Evolutionary conservation across 106 monocot genomes (phyloP).

Genomic region (Alisma plantagoaquatica): DNA sequence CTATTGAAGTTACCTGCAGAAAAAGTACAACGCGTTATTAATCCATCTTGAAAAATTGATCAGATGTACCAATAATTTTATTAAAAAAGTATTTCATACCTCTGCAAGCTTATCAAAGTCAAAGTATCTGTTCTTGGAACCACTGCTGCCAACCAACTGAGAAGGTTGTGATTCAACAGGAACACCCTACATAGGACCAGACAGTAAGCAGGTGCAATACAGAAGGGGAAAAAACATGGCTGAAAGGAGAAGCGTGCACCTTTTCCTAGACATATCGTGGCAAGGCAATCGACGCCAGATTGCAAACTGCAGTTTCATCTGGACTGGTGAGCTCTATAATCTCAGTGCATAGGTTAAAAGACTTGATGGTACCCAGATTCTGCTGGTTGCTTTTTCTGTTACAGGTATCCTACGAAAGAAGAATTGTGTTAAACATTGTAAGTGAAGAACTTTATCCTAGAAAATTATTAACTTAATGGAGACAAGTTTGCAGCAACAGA

Average conservation of each 20-base stretch:
- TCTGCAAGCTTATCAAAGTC: conserved; percentile 51
- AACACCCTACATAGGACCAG: conserved; percentile 35
- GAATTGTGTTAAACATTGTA: no score
- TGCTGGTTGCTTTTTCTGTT: conserved; percentile 2
- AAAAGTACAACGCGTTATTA: not conserved
- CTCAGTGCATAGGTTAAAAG: conserved; percentile 3
- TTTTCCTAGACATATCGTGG: conserved; percentile 77
- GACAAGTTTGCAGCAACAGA: no score
- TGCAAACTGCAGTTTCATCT: conserved; percentile 71
- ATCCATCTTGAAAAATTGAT: not conserved
- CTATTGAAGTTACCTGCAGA: conserved; percentile 2
- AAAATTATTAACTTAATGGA: not conserved
- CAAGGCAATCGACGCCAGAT: conserved; percentile 72
- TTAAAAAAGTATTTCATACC: not conserved
- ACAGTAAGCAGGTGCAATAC: not conserved
- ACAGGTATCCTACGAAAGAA: not conserved
- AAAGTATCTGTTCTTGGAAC: conserved; percentile 75
- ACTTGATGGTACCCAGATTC: conserved; percentile 7
- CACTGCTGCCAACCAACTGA: conserved; percentile 73
- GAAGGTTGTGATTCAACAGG: conserved; percentile 67
- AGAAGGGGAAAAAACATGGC: not conserved
- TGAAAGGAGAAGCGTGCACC: conserved; percentile 13
- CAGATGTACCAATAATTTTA: not conserved
- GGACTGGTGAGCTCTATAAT: conserved; percentile 13
- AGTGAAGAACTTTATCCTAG: no score